Evolutionary conservation across 2,329 filamentous ascomycete genomes (phyloP).

Genomic region (Talaromyces sp.): DNA sequence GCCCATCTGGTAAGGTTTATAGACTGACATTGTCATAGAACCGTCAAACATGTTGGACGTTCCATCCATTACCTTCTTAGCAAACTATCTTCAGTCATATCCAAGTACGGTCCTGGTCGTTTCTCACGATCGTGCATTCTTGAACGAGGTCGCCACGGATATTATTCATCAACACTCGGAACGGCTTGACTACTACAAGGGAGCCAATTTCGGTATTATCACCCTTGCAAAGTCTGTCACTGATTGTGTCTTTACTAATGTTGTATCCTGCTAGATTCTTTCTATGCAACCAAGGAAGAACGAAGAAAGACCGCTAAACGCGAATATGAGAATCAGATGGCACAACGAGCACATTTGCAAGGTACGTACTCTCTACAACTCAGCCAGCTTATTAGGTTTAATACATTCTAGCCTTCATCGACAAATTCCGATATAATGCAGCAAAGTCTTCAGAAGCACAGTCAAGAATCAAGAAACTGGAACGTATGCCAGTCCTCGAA

Average conservation of each 20-base stretch:
- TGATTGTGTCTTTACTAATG: neutral
- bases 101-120: constrained; percentile 94
- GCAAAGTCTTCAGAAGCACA: constrained; percentile 98
- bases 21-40: constrained; percentile 53
- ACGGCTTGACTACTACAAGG: constrained; percentile 96
- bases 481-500: constrained; percentile 91
- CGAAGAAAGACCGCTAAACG: constrained; percentile 93
- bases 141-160: constrained; percentile 98
- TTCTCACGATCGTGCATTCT: constrained; percentile 97
- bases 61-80: constrained; percentile 97
- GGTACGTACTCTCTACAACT: constrained; percentile 30
- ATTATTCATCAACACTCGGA: constrained; percentile 98
- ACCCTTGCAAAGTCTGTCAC: neutral
- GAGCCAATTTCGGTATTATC: constrained; percentile 74
- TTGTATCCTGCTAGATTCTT: constrained; percentile 60
- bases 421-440: constrained; percentile 99
- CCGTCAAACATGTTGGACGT: constrained; percentile 99
- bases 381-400: constrained; percentile 10
- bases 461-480: constrained; percentile 97
- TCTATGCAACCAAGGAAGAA: constrained; percentile 97
- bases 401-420: constrained; percentile 71
- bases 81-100: constrained; percentile 90
- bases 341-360: constrained; percentile 85
- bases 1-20: neutral
- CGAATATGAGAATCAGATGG: constrained; percentile 99